These are phyloP conservation scores for Pyrus pyrifolia DNA, from an alignment of 306 rosid species.

Conservation along the genomic window DNA sequence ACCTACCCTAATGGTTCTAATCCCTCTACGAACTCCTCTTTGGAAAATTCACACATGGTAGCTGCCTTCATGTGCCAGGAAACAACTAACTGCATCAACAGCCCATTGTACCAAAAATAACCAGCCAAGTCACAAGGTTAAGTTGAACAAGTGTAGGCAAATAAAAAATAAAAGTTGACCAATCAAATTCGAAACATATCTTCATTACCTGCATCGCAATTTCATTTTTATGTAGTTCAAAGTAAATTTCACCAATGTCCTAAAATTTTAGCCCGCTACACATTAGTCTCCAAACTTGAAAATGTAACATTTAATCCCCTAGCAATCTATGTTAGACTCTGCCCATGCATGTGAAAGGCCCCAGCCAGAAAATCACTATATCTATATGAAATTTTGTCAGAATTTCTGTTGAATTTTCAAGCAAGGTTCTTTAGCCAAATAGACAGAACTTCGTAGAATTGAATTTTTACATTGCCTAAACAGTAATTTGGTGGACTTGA, in stretches of 20 bases:
- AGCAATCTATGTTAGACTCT: neutral
- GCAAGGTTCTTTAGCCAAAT: neutral
- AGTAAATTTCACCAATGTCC: neutral
- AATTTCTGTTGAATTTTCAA: neutral
- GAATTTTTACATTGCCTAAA: neutral
- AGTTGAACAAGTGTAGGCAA: neutral
- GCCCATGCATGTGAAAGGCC: neutral
- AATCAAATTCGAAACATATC: neutral
- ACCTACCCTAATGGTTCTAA: constrained; percentile 83
- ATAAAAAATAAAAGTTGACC: neutral
- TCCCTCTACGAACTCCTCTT: constrained; percentile 86
- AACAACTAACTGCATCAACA: constrained; percentile 77
- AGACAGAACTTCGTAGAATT: neutral
- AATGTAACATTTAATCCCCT: neutral
- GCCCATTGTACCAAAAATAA: constrained; percentile 9
- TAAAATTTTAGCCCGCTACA: neutral
- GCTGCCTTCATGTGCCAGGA: constrained; percentile 99
- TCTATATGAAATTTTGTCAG: neutral
- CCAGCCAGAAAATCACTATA: neutral
- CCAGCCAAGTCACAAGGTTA: constrained; percentile 1
- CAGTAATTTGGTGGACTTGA: neutral
- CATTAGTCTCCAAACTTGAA: neutral
- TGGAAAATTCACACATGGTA: constrained; percentile 98
- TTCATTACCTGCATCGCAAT: neutral
- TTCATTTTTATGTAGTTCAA: neutral